Percentiles rank a stretch among this genome's conserved stretches.
Conservation (phyloP, 2,329 filamentous ascomycete species). For the Colletotrichum sublineola region DNA sequence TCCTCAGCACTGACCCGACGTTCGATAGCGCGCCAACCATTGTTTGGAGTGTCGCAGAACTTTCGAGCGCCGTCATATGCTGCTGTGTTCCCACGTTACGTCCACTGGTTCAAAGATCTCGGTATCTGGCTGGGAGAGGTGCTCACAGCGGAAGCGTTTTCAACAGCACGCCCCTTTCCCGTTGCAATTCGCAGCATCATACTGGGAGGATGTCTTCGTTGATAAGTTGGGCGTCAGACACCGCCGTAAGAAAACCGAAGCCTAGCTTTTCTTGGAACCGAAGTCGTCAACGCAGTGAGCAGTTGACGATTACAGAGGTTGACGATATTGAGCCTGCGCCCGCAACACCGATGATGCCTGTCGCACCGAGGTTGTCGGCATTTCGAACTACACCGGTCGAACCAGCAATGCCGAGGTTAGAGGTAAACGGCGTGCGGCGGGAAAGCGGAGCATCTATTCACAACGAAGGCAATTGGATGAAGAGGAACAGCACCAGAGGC, state of each 20-base stretch:
- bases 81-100: constrained; percentile 56
- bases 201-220: constrained; percentile 10
- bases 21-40: constrained; percentile 51
- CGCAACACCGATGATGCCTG: neutral
- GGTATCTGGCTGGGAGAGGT: neutral
- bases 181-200: neutral
- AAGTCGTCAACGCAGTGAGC: constrained; percentile 25
- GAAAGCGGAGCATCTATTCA: neutral
- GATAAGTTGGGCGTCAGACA: constrained; percentile 25
- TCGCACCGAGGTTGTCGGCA: neutral
- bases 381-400: neutral
- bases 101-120: constrained; percentile 43
- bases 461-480: neutral
- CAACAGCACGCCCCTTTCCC: neutral
- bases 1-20: constrained; percentile 49
- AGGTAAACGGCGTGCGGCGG: constrained; percentile 10
- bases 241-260: constrained; percentile 18
- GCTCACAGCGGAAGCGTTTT: neutral
- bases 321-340: constrained; percentile 31
- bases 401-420: constrained; percentile 4
- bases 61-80: constrained; percentile 56
- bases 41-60: constrained; percentile 56
- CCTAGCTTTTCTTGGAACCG: constrained; percentile 32
- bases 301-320: constrained; percentile 5
- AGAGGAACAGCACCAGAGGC: constrained; percentile 14